phyloP scores from a whole-genome alignment of 2,329 filamentous ascomycete species.

The Alternaria brassicicola region DNA sequence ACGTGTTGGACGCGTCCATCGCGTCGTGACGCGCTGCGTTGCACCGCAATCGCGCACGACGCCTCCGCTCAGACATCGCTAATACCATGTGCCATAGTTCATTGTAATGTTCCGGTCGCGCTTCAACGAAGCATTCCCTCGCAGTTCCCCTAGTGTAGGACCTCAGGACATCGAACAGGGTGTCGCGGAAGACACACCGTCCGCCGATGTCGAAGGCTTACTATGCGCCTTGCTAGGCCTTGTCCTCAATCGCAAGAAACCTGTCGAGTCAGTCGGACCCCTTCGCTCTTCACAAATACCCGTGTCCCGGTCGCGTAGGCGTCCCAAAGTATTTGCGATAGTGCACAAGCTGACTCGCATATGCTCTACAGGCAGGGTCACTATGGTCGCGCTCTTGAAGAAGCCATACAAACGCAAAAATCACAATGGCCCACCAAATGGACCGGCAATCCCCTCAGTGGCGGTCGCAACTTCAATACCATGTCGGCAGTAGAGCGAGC shows the following conservation, averaged over 20 bases:
- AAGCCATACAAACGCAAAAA: conserved; percentile 84
- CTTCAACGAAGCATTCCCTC: conserved; percentile 87
- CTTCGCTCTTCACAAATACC: conserved; percentile 10
- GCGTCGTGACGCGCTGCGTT: conserved; percentile 44
- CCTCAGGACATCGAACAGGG: conserved; percentile 94
- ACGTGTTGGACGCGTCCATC: conserved; percentile 58
- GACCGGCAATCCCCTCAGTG: conserved; percentile 83
- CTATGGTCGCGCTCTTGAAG: conserved; percentile 90
- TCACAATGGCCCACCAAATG: conserved; percentile 87
- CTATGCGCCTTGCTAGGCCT: conserved; percentile 88
- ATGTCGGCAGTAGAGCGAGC: conserved; percentile 85
- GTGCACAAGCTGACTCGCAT: conserved; percentile 41
- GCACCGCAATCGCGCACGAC: conserved; percentile 26
- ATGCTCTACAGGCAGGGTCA: conserved; percentile 74
- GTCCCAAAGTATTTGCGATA: neutral
- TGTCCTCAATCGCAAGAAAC: conserved; percentile 95
- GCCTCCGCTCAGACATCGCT: conserved; percentile 33
- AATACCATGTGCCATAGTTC: conserved; percentile 66
- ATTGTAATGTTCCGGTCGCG: conserved; percentile 97
- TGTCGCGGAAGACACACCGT: conserved; percentile 76
- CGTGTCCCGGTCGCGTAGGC: conserved; percentile 27
- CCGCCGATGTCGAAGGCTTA: conserved; percentile 84
- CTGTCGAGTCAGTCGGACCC: conserved; percentile 81
- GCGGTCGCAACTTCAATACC: conserved; percentile 77
- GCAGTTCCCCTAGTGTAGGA: conserved; percentile 85